phyloP scores from a whole-genome alignment of 2,329 filamentous ascomycete species.

The Neospermospora avenae region DNA sequence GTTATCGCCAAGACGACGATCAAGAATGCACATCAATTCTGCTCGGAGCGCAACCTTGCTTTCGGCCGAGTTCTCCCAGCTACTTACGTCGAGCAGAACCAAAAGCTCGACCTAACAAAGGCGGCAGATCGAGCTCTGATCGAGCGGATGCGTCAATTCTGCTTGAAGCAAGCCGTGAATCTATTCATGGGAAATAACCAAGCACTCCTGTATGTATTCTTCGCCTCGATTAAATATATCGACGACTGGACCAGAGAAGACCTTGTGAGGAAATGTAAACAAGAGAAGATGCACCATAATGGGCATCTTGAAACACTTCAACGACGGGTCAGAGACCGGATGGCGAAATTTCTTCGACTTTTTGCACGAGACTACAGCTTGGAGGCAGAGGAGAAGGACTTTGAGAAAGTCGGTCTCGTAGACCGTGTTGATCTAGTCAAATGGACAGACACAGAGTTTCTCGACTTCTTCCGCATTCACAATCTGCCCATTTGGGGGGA shows the following conservation, averaged over 20 bases:
- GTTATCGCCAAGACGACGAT: background rate
- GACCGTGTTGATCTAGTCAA: background rate
- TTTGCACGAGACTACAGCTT: background rate
- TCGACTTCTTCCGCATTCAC: conserved; percentile 5
- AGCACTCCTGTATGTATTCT: conserved; percentile 5
- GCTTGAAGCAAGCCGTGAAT: background rate
- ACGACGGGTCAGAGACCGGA: background rate
- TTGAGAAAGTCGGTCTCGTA: background rate
- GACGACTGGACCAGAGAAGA: conserved; percentile 3
- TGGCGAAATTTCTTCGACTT: background rate
- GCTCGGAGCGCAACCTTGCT: background rate
- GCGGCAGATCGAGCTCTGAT: conserved; percentile 1
- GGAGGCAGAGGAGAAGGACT: background rate
- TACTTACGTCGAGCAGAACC: background rate
- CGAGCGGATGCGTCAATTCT: conserved; percentile 3
- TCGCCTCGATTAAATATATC: background rate
- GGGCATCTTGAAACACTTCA: background rate
- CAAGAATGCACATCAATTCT: background rate
- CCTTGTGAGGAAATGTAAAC: background rate
- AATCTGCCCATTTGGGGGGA: conserved; percentile 11
- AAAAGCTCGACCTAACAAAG: background rate
- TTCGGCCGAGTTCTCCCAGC: background rate
- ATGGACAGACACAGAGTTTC: background rate
- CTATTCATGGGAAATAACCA: background rate
- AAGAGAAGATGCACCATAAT: background rate